Conservation (phyloP, 2,329 filamentous ascomycete genomes). For the Ascochyta lentis region DNA sequence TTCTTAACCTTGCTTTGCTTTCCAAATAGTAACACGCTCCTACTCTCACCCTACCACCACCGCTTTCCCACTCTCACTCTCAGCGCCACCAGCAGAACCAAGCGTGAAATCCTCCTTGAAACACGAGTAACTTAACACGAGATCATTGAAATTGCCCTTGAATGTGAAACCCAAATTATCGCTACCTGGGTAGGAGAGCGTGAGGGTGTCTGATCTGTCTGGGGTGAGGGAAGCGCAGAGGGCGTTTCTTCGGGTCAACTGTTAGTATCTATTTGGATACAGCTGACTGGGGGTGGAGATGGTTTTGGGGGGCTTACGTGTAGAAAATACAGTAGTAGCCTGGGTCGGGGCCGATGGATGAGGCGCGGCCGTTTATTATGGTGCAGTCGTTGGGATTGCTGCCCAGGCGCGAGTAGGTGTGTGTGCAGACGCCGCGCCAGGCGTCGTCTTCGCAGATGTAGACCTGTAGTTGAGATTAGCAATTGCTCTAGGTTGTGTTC, state of each 20-base stretch:
- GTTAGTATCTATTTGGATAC: not conserved
- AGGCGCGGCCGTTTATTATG: slow-evolving; percentile 23
- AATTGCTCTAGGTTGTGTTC: not conserved
- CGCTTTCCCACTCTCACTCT: no score
- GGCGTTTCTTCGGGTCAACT: slow-evolving; percentile 23
- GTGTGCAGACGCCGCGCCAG: slow-evolving; percentile 32
- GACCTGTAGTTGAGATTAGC: slow-evolving; percentile 22
- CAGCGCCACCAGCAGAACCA: no score
- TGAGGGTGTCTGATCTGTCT: slow-evolving; percentile 19
- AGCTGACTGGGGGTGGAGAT: not conserved
- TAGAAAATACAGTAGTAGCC: slow-evolving; percentile 38
- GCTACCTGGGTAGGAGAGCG: slow-evolving; percentile 21
- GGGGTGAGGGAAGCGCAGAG: slow-evolving; percentile 18
- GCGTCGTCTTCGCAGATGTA: slow-evolving; percentile 33
- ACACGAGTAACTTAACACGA: slow-evolving; percentile 21
- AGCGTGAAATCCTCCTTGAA: slow-evolving; percentile 3
- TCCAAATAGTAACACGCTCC: no score
- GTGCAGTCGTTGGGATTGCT: slow-evolving; percentile 24
- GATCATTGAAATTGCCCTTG: slow-evolving; percentile 30
- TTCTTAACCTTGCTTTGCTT: no score
- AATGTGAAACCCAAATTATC: slow-evolving; percentile 23
- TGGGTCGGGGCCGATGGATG: slow-evolving; percentile 29
- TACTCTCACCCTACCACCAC: no score
- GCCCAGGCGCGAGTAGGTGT: slow-evolving; percentile 21
- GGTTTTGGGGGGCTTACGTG: slow-evolving; percentile 25